Evolutionary conservation across 2,329 filamentous ascomycete genomes (phyloP), one percentile per base, ranked within the genome.

Genomic region (Hysterium pulicare): DNA sequence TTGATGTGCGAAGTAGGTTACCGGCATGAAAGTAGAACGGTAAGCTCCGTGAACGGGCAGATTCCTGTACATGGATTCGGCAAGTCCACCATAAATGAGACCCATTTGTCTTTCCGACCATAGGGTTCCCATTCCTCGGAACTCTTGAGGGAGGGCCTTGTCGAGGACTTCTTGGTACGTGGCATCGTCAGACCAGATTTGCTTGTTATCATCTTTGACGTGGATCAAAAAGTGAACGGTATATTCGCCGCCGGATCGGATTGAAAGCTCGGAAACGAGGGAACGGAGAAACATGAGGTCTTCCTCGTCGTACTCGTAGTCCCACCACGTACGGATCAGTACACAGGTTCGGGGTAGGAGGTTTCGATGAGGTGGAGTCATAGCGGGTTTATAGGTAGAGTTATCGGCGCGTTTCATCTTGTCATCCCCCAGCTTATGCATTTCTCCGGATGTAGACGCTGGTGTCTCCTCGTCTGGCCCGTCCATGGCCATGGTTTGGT

Each of bases 1-100:
- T 56, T 82, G 79, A 59, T 90, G 83, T 5, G 90, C 87, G 63
- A 97, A 97, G 66, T 91, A 87, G 60, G 96, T 90, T 72, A 97
- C 83, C 0, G 90, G 89, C 88, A 97, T 95, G 57, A 90, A 89
- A 8, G 93, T 81, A 41, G 88, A 90, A 40, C 86, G 78, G 66
- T 78, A 78, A 1, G 68, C 74, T 21, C 86, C 86, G 38, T 87
- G 83, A 3, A 85, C 82, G 37, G 85, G 83, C 21, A 87, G 74
- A 40, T 80, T 76, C 11, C 71, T 73, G 49, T 77, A 76, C 51
- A 68, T 67, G 26, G 63, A 68, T 30, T 76, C 73, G 30, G 76
- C 71, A 0, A 76, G 46, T 9, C 73, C 74, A 20, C 71, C 71
- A 37, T 77, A 77, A 41, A 76, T 69, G 11, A 76, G 61, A n/a